Evolutionary conservation across 1,284 basidiomycete genomes (phyloP).

Genomic region (Ustilago curta): DNA sequence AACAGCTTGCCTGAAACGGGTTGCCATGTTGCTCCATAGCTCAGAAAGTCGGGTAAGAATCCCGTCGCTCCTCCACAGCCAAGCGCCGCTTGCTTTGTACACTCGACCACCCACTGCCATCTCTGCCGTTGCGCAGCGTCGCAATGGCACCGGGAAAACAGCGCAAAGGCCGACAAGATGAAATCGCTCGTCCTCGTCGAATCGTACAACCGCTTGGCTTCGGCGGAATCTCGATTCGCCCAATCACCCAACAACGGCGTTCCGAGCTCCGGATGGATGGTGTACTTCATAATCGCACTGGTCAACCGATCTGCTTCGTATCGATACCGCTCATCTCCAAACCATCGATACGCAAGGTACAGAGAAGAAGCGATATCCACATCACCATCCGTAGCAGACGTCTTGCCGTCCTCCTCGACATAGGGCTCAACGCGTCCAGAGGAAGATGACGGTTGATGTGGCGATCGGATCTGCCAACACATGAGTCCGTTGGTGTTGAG

Average conservation of each 20-base stretch:
- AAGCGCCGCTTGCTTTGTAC: slow-evolving; percentile 44
- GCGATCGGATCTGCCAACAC: slow-evolving; percentile 62
- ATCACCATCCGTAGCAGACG: slow-evolving; percentile 63
- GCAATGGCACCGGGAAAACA: slow-evolving; percentile 51
- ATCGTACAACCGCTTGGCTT: slow-evolving; percentile 51
- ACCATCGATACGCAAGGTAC: slow-evolving; percentile 42
- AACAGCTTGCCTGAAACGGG: slow-evolving; percentile 50
- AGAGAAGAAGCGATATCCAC: slow-evolving; percentile 63
- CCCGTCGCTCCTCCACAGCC: slow-evolving; percentile 26
- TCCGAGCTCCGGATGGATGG: slow-evolving; percentile 51
- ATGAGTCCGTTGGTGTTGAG: slow-evolving; percentile 58
- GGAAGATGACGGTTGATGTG: slow-evolving; percentile 15
- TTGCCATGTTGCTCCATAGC: slow-evolving; percentile 40
- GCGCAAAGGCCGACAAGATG: slow-evolving; percentile 55
- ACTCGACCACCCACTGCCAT: slow-evolving; percentile 57
- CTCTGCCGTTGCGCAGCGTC: slow-evolving; percentile 28
- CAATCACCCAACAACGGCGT: slow-evolving; percentile 64
- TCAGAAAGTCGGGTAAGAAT: slow-evolving; percentile 59
- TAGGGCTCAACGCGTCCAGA: slow-evolving; percentile 27
- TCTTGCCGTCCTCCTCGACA: slow-evolving; percentile 55
- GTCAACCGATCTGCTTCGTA: slow-evolving; percentile 46
- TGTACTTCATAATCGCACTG: slow-evolving; percentile 36
- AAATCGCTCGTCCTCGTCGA: slow-evolving; percentile 58
- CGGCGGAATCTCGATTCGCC: slow-evolving; percentile 46
- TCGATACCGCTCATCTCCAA: slow-evolving; percentile 46